Evolutionary conservation across 2,329 filamentous ascomycete genomes (phyloP), one percentile per base, ranked within the genome.

Genomic region (Sclerotinia minor): DNA sequence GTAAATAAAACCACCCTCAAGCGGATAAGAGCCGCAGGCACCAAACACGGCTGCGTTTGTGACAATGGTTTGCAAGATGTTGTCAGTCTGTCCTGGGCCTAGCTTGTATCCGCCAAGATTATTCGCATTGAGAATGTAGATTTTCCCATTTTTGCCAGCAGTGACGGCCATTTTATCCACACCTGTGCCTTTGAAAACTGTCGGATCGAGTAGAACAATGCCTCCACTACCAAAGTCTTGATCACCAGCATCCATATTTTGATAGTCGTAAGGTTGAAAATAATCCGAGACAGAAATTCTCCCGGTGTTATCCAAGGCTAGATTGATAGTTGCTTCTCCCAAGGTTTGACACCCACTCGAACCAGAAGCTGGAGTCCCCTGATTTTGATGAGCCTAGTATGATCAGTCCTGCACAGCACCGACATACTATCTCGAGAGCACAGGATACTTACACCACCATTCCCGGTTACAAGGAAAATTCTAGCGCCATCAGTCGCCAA

Each of bases 281-380:
- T 80, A 82, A 67, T 81, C 80, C 32, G 73, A 70, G 8, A 79
- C 60, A 9, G 73, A 72, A 17, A 80, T 64, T 21, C 73, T 75
- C 5, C 75, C 77, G 15, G 69, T 73, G 19, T 26, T 53, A 41
- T 69, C 58, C 19, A 81, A 73, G 0, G 78, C 79, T 75, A 83
- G 78, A 71, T 82, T 80, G 11, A 83, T 77, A 0, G 80, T 79
- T 0, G 80, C 79, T 71, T 83, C 79, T 53, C 82, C 81, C 49
- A 83, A 75, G 0, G 81, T 77, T 41, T 71, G 71, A 38, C 77
- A 72, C 8, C 71, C 69, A 21, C 73, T 71, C n/a, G 73, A 73
- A 7, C 78, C 78, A 32, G 75, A 75, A 52, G 77, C 76, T 5
- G 77, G 77, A 17, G 75, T 68, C 19, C 76, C 76, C 47, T 73